Evolutionary conservation across 768 basidiomycete genomes (phyloP).

Genomic region (Leccinum arenicola): DNA sequence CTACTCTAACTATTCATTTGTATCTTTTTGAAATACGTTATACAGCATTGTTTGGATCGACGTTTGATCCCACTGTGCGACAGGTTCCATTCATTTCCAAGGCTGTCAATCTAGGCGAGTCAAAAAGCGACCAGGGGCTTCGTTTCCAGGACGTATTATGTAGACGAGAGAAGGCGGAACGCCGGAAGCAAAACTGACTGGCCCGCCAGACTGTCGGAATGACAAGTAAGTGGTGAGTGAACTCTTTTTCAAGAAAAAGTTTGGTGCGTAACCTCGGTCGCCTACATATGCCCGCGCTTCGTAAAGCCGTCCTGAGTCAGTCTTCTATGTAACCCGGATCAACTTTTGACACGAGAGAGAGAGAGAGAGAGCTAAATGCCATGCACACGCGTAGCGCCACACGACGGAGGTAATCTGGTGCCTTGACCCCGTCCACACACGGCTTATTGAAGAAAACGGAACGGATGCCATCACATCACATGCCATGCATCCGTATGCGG

Average conservation of each 20-base stretch:
- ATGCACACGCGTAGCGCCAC: not conserved
- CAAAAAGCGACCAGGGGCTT: not conserved
- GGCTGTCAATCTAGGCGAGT: not conserved
- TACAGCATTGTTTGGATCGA: conserved; percentile 12
- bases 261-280: not conserved
- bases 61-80: conserved; percentile 3
- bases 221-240: not conserved
- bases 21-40: conserved; percentile 19
- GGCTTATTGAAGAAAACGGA: too few relatives aligned
- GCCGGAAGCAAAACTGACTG: not conserved
- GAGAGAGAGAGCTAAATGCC: too few relatives aligned
- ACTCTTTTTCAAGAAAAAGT: not conserved
- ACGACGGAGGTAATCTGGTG: not conserved
- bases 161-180: conserved; percentile 2
- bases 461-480: not conserved
- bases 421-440: not conserved
- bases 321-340: not conserved
- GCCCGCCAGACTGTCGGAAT: not conserved
- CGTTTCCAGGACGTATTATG: not conserved
- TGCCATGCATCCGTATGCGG: not conserved
- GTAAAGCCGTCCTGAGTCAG: not conserved
- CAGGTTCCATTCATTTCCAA: conserved; percentile 7
- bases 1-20: conserved; percentile 12
- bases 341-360: not conserved
- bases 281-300: not conserved